Conservation (phyloP, 1,139 yeast species). For the Pichia sp. region DNA sequence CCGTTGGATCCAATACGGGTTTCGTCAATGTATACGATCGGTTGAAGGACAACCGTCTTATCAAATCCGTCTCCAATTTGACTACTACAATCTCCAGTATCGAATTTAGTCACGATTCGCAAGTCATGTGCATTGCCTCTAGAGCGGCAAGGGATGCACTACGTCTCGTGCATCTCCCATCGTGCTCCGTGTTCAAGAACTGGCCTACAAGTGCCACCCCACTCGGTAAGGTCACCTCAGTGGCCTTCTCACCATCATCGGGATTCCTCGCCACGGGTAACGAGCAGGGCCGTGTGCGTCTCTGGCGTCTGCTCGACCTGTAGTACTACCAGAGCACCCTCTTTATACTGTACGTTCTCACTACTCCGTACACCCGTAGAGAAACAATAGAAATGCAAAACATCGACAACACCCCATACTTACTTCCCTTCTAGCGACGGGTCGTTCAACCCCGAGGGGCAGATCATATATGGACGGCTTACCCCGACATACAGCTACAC, state of each 20-base stretch:
- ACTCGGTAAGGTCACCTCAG: constrained; percentile 84
- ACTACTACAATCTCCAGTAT: constrained; percentile 74
- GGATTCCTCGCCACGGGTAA: constrained; percentile 88
- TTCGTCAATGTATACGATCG: constrained; percentile 84
- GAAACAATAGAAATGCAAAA: no score
- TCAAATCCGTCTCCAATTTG: constrained; percentile 66
- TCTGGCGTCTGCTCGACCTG: constrained; percentile 82
- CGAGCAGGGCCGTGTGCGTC: constrained; percentile 81
- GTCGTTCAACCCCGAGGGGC: no score
- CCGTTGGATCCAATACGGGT: constrained; percentile 86
- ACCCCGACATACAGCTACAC: no score
- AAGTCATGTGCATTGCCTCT: constrained; percentile 77
- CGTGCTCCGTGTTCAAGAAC: constrained; percentile 79
- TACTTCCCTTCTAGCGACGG: no score
- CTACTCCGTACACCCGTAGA: no score
- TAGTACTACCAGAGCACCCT: no score
- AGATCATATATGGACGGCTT: no score
- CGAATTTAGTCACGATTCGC: constrained; percentile 82
- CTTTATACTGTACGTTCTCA: no score
- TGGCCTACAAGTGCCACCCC: constrained; percentile 99
- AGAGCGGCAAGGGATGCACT: constrained; percentile 83
- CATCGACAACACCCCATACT: no score
- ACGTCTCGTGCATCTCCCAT: constrained; percentile 80
- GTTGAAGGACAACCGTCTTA: constrained; percentile 35
- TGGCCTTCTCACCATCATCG: constrained; percentile 70